These are phyloP conservation scores for Acacia concinna DNA, from an alignment of 331 rosid species.

Conservation along the genomic window DNA sequence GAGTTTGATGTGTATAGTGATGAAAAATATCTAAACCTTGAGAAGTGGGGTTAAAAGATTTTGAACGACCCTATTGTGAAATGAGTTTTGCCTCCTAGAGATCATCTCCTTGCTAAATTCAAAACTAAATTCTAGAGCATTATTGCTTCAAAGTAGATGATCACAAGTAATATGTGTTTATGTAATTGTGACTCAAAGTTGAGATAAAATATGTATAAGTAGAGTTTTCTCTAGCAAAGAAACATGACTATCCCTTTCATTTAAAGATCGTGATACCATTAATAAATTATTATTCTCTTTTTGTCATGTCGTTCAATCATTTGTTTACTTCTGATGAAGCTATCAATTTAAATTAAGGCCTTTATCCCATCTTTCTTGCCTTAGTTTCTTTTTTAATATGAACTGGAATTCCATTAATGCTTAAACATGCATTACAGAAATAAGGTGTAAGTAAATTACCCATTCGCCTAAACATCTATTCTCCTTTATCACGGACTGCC, in stretches of 20 bases:
- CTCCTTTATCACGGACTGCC: too few relatives aligned
- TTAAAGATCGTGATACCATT: not conserved
- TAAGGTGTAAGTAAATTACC: too few relatives aligned
- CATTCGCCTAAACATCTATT: too few relatives aligned
- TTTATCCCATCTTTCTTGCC: not conserved
- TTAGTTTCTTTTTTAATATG: too few relatives aligned
- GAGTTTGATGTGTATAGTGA: not conserved
- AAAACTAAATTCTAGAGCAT: not conserved
- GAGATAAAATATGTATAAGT: not conserved
- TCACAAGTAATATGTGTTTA: not conserved
- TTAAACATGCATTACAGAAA: too few relatives aligned
- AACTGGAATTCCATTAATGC: too few relatives aligned
- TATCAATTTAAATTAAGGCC: not conserved
- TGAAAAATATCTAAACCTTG: not conserved
- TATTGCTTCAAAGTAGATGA: constrained; percentile 16
- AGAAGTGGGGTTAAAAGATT: not conserved
- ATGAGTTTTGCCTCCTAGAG: not conserved
- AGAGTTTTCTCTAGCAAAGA: not conserved
- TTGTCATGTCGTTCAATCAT: too few relatives aligned
- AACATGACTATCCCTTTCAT: too few relatives aligned
- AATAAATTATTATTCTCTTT: too few relatives aligned
- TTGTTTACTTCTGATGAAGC: not conserved
- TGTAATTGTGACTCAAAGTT: too few relatives aligned
- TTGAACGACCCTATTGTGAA: not conserved
- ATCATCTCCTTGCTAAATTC: not conserved